Evolutionary conservation across 257 asterid genomes (phyloP), one percentile per base, ranked within the genome.

Genomic region (Petrea volubilis): DNA sequence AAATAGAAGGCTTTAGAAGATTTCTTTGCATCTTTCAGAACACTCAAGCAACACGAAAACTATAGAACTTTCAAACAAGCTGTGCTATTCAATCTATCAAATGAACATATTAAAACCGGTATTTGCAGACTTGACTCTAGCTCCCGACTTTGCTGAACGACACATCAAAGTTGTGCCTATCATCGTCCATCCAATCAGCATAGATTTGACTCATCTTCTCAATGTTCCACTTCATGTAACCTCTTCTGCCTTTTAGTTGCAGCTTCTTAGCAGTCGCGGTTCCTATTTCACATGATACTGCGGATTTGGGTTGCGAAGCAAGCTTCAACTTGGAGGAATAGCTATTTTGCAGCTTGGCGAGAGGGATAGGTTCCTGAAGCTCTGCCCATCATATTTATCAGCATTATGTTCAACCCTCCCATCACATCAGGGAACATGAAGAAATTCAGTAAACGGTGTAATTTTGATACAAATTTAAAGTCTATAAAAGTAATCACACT

Each of bases 101-200:
- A 70, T 10, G 25, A 34, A 38, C 72, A 57, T 14, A 55, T 53
- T 34, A 53, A 33, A 36, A 14, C 34, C 5, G 55, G 53, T 20
- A 62, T 51, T 11, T 20, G 8, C 34, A 71, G 57, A 28, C 43
- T 38, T n/a, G 46, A 52, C 46, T 57, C 57, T 31, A 61, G 44
- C 33, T 29, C 73, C 53, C 29, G 9, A 27, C 58, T 43, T 33
- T 38, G 52, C 51, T 81, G 57, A 28, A 69, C 1, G 31, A 58
- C 36, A 23, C 61, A 52, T 7, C 8, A 59, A 36, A 9, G 55
- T 55, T 50, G 33, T 57, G 66, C 15, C 47, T 28, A 10, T 25
- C 25, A 15, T 25, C 25, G 12, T 79, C 85, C 24, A 81, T 73
- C 92, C 92, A 86, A 75, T 87, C 94, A 46, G 78, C 92, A 56